Evolutionary conservation across 768 basidiomycete species (phyloP).

Genomic region (Lentinula boryana): DNA sequence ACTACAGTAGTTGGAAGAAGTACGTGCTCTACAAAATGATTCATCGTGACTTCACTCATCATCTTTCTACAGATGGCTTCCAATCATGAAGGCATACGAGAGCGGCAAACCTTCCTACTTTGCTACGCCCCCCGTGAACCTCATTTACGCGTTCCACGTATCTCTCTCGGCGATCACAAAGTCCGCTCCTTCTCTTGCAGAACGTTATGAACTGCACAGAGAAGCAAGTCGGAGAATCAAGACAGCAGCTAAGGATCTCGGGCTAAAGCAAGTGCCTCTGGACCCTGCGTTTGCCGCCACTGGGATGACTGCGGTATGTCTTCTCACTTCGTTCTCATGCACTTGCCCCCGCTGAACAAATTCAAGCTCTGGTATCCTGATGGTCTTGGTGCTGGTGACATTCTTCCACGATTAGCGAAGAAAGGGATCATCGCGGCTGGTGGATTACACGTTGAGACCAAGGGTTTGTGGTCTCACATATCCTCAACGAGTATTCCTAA

Average conservation of each 20-base stretch:
- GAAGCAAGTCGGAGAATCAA: slow-evolving; percentile 67
- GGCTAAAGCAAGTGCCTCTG: slow-evolving; percentile 68
- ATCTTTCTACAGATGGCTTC: slow-evolving; percentile 60
- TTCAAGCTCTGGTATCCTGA: slow-evolving; percentile 75
- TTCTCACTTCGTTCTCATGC: slow-evolving; percentile 12
- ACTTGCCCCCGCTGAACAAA: slow-evolving; percentile 1
- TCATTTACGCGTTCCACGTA: slow-evolving; percentile 87
- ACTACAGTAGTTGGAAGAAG: slow-evolving; percentile 91
- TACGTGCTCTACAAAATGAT: slow-evolving; percentile 19
- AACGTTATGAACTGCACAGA: slow-evolving; percentile 74
- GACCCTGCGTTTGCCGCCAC: slow-evolving; percentile 67
- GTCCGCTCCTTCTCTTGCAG: slow-evolving; percentile 57
- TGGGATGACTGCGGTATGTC: slow-evolving; percentile 76
- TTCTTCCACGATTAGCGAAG: slow-evolving; percentile 69
- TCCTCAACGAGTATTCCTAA: neutral
- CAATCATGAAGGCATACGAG: slow-evolving; percentile 94
- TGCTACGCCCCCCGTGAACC: slow-evolving; percentile 92
- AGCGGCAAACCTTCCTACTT: slow-evolving; percentile 79
- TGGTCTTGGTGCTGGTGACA: slow-evolving; percentile 68
- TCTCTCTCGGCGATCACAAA: slow-evolving; percentile 71
- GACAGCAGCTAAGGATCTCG: slow-evolving; percentile 55
- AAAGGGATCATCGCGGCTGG: slow-evolving; percentile 80
- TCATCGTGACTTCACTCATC: neutral
- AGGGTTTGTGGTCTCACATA: slow-evolving; percentile 41
- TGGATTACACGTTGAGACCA: slow-evolving; percentile 79